Evolutionary conservation across 176 grass and related monocot species (phyloP), one percentile per base, ranked within the genome.

Genomic region (Otatea glauca): DNA sequence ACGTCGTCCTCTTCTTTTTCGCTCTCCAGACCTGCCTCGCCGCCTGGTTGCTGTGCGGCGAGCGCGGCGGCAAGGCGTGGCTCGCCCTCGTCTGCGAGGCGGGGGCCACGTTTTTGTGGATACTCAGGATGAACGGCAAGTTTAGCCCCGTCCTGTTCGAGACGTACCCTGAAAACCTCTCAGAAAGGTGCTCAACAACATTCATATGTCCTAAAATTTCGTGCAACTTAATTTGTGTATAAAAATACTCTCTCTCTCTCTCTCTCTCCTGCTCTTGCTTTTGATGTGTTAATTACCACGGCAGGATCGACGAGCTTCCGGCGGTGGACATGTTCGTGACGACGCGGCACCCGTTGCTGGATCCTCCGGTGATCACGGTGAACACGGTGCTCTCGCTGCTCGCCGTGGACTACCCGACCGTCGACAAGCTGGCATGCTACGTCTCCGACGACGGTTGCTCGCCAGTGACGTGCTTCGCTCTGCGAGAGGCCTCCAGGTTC

Each of bases 361-460:
- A 93, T 72, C 86, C 88, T 9, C 88, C 92, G 45, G 3, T 76
- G 62, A 69, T 90, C 63, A 93, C 92, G 4, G 86, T 60, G 49
- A 86, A 93, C 88, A 93, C 88, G 8, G 92, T 90, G 62, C 88
- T 93, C 61, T 90, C 92, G 16, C 70, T 93, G 53, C 82, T 93
- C 15, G 82, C 92, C 8, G 29, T 91, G 23, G 92, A 93, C 24
- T 93, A 93, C 63, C 88, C 92, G 21, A 47, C 42, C 68, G 53
- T 21, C 25, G 45, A 68, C 37, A 93, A 86, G 75, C 74, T 93
- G 10, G 27, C 88, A 3, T 93, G 92, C 83, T 93, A 93, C 65
- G 75, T 93, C 61, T 91, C 88, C n/a, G 92, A 93, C 75, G 92
- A 93, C 54, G 92, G 74, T 0, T 74, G 74, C 86, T 90, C 88